A percentile compares a stretch with the other conserved stretches of the same genome.
These are phyloP conservation scores for Thelephora terrestris DNA, from an alignment of 1,284 basidiomycete genomes.

Conservation along the genomic window DNA sequence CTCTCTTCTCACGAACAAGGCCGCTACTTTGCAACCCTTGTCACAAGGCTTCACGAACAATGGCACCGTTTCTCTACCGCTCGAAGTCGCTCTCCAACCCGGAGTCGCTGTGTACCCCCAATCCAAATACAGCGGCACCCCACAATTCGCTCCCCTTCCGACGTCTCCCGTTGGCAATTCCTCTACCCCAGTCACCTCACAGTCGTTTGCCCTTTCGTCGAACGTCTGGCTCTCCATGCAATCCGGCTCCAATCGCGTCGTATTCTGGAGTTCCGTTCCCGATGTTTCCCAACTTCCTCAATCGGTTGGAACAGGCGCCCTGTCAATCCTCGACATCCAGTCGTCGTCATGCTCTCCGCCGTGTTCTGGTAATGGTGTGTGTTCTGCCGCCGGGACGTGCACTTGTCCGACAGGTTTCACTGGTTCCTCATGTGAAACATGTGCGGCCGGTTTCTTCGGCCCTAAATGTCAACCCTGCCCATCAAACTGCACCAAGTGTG, in stretches of 20 bases:
- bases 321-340: conserved; percentile 55
- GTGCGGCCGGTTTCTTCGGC: conserved; percentile 63
- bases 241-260: conserved; percentile 40
- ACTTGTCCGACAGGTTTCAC: conserved; percentile 62
- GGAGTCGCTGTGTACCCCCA: conserved; percentile 53
- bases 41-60: conserved; percentile 52
- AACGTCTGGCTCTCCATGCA: conserved; percentile 60
- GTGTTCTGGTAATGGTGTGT: conserved; percentile 62
- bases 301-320: conserved; percentile 28
- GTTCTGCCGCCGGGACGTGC: conserved; percentile 59
- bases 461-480: conserved; percentile 59
- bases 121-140: conserved; percentile 51
- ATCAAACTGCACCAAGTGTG: conserved; percentile 53
- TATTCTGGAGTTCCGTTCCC: conserved; percentile 73
- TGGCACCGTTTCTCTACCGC: conserved; percentile 44
- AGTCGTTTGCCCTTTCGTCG: conserved; percentile 51
- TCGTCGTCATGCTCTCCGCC: conserved; percentile 60
- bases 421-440: conserved; percentile 69
- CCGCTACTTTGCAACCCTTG: conserved; percentile 38
- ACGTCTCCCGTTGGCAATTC: conserved; percentile 28
- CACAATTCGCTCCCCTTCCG: conserved; percentile 47
- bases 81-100: conserved; percentile 53
- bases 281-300: conserved; percentile 57
- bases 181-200: conserved; percentile 40
- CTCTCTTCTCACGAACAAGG: conserved; percentile 50